Evolutionary conservation across 1,139 yeast genomes (phyloP), one percentile per base, ranked within the genome.

Genomic region (Saccharomyces hybrid): DNA sequence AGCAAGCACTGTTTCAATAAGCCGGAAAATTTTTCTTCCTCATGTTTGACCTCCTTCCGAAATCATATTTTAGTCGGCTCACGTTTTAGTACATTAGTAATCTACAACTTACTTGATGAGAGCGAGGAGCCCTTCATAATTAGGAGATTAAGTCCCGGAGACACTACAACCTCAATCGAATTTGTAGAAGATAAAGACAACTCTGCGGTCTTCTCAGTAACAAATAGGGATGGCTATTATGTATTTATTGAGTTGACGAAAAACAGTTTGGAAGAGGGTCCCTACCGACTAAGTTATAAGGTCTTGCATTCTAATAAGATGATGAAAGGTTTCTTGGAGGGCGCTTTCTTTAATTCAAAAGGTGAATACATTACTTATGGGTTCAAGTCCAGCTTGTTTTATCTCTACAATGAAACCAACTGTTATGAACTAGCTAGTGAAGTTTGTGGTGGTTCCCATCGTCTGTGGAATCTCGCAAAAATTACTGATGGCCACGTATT

Each of bases 401-500:
- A 84, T 63, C 72, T 89, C 25, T 89, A 91, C 85, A 88, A 91
- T 66, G 96, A 89, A 65, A 82, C 91, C 0, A 75, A 78, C 47
- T 91, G 88, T 61, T 76, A 79, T 52, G 97, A 90, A 66, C 68
- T 88, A 4, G 75, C 80, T 54, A 80, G 81, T 57, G 88, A 83
- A 59, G 71, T 78, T n/a, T 93, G 98, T 69, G 98, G 98, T 25
- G 98, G 98, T 1, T 81, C 93, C 2, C 97, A 91, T 66, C 76
- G 98, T 59, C 80, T 82, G 57, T 93, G 97, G 97, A 75, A 77
- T 48, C 53, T 64, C 34, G 48, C 51, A n/a, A 49, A 47, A 6
- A 48, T 53, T 27, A 49, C 54, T 46, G 58, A 57, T 2, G 73
- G 70, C 61, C 79, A 77, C 61, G 56, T 64, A 46, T 50, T 65